phyloP scores from a whole-genome alignment of 139 green algal genomes.

The Closterium sp. region DNA sequence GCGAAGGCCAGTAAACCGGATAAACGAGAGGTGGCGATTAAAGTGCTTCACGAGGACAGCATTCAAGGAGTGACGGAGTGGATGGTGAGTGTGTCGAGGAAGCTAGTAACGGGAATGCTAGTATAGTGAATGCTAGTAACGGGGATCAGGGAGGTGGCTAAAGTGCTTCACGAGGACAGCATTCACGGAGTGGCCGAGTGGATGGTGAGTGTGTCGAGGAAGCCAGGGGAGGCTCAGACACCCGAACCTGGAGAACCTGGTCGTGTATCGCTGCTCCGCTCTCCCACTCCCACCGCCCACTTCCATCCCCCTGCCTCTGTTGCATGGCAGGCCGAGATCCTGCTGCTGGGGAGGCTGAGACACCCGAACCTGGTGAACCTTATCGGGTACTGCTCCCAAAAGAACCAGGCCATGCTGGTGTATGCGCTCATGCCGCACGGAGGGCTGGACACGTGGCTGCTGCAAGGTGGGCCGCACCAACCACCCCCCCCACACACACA shows the following conservation, averaged over 20 bases:
- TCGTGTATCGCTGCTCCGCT: background rate
- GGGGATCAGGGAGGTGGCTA: background rate
- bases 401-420: conserved; percentile 15
- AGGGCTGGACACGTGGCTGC: background rate
- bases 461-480: background rate
- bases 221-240: too few relatives aligned
- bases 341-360: background rate
- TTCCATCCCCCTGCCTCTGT: too few relatives aligned
- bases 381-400: conserved; percentile 15
- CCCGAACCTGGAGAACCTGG: too few relatives aligned
- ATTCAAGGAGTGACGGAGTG: background rate
- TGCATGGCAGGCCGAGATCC: background rate
- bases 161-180: background rate
- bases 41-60: background rate
- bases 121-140: too few relatives aligned
- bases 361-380: conserved; percentile 23
- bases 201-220: background rate
- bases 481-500: background rate
- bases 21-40: background rate
- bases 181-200: background rate
- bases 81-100: background rate
- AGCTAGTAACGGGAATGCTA: background rate
- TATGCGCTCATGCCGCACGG: conserved; percentile 15
- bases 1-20: background rate
- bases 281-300: background rate